Conservation (phyloP, 441 rosid genomes). For the Erodium moschatum region DNA sequence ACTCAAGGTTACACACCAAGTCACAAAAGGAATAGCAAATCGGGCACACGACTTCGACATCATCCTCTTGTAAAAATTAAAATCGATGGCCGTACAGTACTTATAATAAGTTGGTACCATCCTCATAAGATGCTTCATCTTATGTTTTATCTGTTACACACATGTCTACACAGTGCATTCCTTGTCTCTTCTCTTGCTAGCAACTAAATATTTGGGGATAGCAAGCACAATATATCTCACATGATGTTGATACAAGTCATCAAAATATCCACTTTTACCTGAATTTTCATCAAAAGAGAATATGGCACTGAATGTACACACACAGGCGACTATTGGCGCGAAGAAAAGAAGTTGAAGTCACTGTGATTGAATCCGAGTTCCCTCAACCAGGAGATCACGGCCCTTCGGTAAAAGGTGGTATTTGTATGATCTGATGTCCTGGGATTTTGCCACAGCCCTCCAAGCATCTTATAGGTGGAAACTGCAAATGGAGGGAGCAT, state of each 20-base stretch:
- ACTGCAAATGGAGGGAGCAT: conserved; percentile 5
- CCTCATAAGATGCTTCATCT: too few species aligned
- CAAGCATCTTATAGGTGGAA: conserved; percentile 2
- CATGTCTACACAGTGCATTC: neutral
- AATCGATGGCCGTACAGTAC: too few species aligned
- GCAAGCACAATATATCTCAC: neutral
- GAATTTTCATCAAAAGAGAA: neutral
- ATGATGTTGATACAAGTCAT: too few species aligned
- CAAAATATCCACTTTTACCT: neutral
- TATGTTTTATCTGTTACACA: neutral
- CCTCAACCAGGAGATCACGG: neutral
- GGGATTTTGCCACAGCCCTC: conserved; percentile 1
- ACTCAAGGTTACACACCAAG: too few species aligned
- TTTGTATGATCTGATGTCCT: neutral
- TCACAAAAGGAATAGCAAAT: too few species aligned
- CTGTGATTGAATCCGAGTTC: neutral
- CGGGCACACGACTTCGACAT: too few species aligned
- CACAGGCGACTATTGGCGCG: neutral
- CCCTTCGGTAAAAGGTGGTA: neutral
- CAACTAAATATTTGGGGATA: neutral
- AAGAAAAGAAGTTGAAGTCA: conserved; percentile 2
- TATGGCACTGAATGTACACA: neutral
- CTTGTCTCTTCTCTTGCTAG: neutral
- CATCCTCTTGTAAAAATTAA: too few species aligned
- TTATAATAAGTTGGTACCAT: too few species aligned